These are phyloP conservation scores for Asterionellopsis glacialis DNA, from an alignment of 108 stramenopile genomes.

Conservation along the genomic window DNA sequence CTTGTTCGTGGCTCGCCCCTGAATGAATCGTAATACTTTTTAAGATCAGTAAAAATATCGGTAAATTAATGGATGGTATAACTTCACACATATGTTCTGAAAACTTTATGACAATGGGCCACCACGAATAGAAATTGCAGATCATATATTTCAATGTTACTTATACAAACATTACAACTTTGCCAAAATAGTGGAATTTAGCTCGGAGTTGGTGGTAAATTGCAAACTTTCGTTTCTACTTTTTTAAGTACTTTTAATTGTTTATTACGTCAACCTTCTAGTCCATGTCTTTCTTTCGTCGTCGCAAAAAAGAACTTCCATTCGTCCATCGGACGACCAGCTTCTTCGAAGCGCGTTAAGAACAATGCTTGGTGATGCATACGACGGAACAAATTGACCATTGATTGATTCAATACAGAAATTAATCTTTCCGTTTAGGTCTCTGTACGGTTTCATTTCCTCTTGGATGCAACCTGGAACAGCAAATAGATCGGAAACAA, in stretches of 20 bases:
- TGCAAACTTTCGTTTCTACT: too few species aligned
- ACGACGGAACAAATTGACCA: slow-evolving; percentile 76
- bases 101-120: too few species aligned
- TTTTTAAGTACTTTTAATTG: too few species aligned
- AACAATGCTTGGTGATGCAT: slow-evolving; percentile 64
- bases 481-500: slow-evolving; percentile 56
- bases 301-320: slow-evolving; percentile 71
- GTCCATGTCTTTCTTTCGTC: slow-evolving; percentile 41
- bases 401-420: slow-evolving; percentile 69
- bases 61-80: too few species aligned
- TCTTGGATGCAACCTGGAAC: slow-evolving; percentile 64
- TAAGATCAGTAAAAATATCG: too few species aligned
- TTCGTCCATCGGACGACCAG: slow-evolving; percentile 55
- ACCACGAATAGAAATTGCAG: not conserved
- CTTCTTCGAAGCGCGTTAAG: slow-evolving; percentile 65
- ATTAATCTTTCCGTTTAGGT: slow-evolving; percentile 17
- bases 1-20: too few species aligned
- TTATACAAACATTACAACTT: not conserved
- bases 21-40: too few species aligned
- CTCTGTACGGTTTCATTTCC: slow-evolving; percentile 33
- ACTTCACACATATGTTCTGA: too few species aligned
- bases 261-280: slow-evolving; percentile 14
- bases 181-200: not conserved
- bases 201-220: not conserved
- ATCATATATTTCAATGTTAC: not conserved